A percentile compares a stretch with the other conserved stretches of the same genome.
Evolutionary conservation across 805 yeast species (phyloP).

Genomic region (Sugiyamaella marilandica): DNA sequence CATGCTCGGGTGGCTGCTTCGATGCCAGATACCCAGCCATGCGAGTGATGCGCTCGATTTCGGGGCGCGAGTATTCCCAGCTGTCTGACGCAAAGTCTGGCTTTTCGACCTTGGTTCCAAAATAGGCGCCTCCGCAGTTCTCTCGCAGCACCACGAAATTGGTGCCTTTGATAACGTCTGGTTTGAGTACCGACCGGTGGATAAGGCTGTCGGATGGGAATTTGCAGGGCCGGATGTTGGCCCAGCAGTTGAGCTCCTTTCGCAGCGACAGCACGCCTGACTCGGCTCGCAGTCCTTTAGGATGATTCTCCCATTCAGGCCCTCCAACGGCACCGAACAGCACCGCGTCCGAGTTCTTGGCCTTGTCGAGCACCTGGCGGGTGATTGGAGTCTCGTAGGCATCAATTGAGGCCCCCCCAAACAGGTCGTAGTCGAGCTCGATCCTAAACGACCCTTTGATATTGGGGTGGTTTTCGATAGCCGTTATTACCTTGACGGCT

Average conservation of each 20-base stretch:
- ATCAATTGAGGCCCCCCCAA: constrained; percentile 97
- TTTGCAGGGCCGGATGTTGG: constrained; percentile 89
- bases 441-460: constrained; percentile 26
- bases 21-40: constrained; percentile 93
- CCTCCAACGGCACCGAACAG: constrained; percentile 97
- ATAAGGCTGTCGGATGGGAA: constrained; percentile 75
- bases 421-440: constrained; percentile 72
- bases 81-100: constrained; percentile 84
- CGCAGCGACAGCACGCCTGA: constrained; percentile 89
- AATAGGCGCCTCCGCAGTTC: constrained; percentile 90
- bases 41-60: constrained; percentile 88
- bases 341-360: constrained; percentile 85
- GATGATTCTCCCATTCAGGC: constrained; percentile 97
- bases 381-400: constrained; percentile 90
- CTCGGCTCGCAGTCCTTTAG: constrained; percentile 89
- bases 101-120: constrained; percentile 87
- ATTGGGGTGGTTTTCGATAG: constrained; percentile 47
- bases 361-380: constrained; percentile 69
- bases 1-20: constrained; percentile 46
- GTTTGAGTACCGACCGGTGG: constrained; percentile 74
- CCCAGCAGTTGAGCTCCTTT: constrained; percentile 86
- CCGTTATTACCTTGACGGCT: constrained; percentile 77
- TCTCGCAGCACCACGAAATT: constrained; percentile 86
- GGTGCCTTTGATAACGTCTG: constrained; percentile 76
- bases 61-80: constrained; percentile 81